Conservation (phyloP, 768 basidiomycete genomes). For the Tremella yokohamensis region DNA sequence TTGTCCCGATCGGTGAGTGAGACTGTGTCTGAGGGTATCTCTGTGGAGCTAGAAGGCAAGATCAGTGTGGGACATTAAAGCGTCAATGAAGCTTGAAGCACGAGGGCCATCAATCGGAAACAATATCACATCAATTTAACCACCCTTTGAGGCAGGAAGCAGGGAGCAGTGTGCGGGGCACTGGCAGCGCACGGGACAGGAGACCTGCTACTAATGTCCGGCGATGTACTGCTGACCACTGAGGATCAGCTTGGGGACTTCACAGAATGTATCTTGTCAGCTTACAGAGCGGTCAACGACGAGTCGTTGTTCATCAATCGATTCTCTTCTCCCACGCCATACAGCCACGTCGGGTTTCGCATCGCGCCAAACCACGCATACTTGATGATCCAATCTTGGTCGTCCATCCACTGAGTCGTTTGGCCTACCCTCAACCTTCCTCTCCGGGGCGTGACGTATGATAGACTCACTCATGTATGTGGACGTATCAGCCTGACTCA, state of each 20-base stretch:
- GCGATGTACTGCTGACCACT: slow-evolving; percentile 1
- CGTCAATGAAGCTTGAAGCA: no score
- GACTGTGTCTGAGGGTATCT: no score
- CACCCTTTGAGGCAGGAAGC: no score
- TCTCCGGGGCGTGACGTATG: background rate
- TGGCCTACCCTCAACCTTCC: slow-evolving; percentile 27
- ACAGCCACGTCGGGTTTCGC: slow-evolving; percentile 6
- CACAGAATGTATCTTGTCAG: background rate
- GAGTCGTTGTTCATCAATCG: slow-evolving; percentile 19
- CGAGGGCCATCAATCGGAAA: no score
- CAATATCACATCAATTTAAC: no score
- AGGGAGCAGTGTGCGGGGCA: no score
- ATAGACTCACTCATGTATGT: background rate
- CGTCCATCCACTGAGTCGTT: slow-evolving; percentile 33
- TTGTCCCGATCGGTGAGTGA: no score
- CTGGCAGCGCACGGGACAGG: no score
- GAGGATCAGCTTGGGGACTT: background rate
- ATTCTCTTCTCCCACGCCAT: slow-evolving; percentile 21
- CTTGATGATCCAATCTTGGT: slow-evolving; percentile 17
- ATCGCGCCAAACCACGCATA: slow-evolving; percentile 24
- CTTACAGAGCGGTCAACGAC: slow-evolving; percentile 6
- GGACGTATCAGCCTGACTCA: background rate
- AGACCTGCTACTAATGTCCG: background rate
- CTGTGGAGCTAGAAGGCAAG: no score
- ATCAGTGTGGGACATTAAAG: no score